These are phyloP conservation scores for Nigrospora osmanthi DNA, from an alignment of 2,329 filamentous ascomycete genomes.

Conservation along the genomic window DNA sequence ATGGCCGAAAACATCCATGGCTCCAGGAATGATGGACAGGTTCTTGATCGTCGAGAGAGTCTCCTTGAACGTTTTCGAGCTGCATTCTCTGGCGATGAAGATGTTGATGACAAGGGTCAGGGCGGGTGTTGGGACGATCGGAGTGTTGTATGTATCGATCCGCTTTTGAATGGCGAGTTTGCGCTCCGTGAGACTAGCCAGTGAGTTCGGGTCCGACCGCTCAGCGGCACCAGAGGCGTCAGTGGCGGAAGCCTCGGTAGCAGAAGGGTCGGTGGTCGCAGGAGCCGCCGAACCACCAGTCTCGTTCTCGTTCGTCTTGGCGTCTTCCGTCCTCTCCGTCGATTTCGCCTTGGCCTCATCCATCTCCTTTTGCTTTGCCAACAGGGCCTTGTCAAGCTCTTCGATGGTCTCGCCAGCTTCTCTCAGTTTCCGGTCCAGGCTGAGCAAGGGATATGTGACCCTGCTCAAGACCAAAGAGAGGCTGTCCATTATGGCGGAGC, in stretches of 20 bases:
- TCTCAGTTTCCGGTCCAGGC: constrained; percentile 60
- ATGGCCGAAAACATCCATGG: constrained; percentile 84
- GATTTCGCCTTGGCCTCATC: too few species aligned
- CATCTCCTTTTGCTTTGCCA: constrained; percentile 20
- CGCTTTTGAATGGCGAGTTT: constrained; percentile 37
- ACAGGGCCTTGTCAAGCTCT: constrained; percentile 27
- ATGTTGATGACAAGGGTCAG: constrained; percentile 93
- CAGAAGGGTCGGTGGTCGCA: constrained; percentile 2
- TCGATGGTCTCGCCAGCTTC: constrained; percentile 30
- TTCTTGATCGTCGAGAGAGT: constrained; percentile 99
- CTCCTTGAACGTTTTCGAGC: constrained; percentile 95
- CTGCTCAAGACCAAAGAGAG: constrained; percentile 80
- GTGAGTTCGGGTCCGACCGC: constrained; percentile 9
- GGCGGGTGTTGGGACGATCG: constrained; percentile 81
- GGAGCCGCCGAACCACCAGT: constrained; percentile 4
- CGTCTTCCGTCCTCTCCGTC: too few species aligned
- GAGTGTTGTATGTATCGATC: constrained; percentile 61
- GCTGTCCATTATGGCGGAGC: constrained; percentile 92
- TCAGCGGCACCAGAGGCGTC: constrained; percentile 11
- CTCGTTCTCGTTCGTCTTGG: neutral
- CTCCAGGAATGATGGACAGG: constrained; percentile 83
- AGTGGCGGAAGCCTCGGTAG: constrained; percentile 6
- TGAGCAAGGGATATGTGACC: constrained; percentile 79
- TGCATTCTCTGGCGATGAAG: constrained; percentile 91
- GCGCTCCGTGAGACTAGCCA: constrained; percentile 28